Evolutionary conservation across 2,329 filamentous ascomycete species (phyloP), one percentile per base, ranked within the genome.

Genomic region (Graphiopsis chlorocephala): DNA sequence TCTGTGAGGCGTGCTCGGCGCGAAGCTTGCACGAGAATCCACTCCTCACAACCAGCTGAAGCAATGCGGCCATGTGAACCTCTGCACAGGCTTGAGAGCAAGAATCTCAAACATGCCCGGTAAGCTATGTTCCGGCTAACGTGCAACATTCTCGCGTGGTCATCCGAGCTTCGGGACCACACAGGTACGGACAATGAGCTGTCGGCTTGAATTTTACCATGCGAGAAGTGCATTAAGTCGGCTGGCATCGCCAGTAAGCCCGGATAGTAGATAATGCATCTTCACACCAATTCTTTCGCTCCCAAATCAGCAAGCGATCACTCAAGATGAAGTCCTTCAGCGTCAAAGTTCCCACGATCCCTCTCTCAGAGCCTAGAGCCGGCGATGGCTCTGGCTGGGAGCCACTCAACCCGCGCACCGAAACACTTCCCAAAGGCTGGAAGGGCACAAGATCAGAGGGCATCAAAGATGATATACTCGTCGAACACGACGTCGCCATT

Each of bases 401-500:
- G 23, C 59, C 59, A 8, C 59, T 61, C 23, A 42, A 52, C 12
- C 59, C 59, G 26, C 59, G 59, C 20, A 62, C 48, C 1, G 60
- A 62, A 15, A 62, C 17, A 3, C 48, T 62, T 20, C 48, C 31
- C 10, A 62, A 55, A 8, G 60, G 60, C 11, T 62, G 60, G 60
- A 62, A 62, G 17, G 60, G 60, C 31, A 11, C 33, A 12, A 20
- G 31, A 3, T 20, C 60, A 17, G 23, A 45, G 14, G 20, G 28
- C 6, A 29, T 62, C 23, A 23, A 28, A 7, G 48, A 28, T 12
- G 60, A 55, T 25, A 62, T 62, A 11, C 10, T 53, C 17, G 15
- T 62, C 7, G 60, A 62, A 25, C 60, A 62, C 4, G 60, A 63
- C 14, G 35, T 63, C 42, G 26, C 52, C 20, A 28, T 63, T 1